Conservation (phyloP, 495 filamentous ascomycete genomes). For the Trichoderma orchidacearum region DNA sequence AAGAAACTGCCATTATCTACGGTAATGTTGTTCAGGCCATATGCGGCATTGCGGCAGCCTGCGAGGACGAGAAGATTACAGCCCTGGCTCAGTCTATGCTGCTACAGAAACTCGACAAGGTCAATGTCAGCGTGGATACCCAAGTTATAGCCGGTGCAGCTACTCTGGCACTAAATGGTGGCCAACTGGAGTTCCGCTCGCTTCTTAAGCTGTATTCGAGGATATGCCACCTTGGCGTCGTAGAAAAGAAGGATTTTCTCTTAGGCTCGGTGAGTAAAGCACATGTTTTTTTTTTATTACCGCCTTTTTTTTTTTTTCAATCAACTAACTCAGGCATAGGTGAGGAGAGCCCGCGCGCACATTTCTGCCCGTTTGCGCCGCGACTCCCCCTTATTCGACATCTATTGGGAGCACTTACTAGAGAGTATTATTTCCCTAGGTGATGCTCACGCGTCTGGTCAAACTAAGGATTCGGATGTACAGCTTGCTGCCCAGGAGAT, state of each 20-base stretch:
- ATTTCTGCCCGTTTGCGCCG: slow-evolving; percentile 55
- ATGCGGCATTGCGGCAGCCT: slow-evolving; percentile 67
- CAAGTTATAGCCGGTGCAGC: slow-evolving; percentile 75
- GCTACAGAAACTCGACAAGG: slow-evolving; percentile 77
- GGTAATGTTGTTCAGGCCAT: slow-evolving; percentile 80
- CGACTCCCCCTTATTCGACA: slow-evolving; percentile 56
- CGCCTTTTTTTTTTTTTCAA: slow-evolving; percentile 7
- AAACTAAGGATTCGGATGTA: slow-evolving; percentile 55
- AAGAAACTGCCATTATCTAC: slow-evolving; percentile 58
- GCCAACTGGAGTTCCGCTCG: slow-evolving; percentile 63
- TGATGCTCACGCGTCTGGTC: slow-evolving; percentile 46
- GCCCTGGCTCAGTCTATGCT: slow-evolving; percentile 94
- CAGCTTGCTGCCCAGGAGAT: slow-evolving; percentile 76
- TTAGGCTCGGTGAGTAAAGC: slow-evolving; percentile 45
- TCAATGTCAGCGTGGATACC: slow-evolving; percentile 62
- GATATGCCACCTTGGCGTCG: slow-evolving; percentile 53
- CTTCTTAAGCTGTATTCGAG: slow-evolving; percentile 71
- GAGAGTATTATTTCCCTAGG: slow-evolving; percentile 85
- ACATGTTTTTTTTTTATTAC: no score
- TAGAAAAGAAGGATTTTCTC: slow-evolving; percentile 46
- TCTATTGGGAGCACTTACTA: slow-evolving; percentile 72
- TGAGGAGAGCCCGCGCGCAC: slow-evolving; percentile 60
- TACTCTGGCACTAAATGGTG: slow-evolving; percentile 58
- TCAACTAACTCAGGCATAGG: slow-evolving; percentile 26
- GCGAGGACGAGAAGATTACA: slow-evolving; percentile 79